Percentiles rank a stretch among this genome's conserved stretches.
Evolutionary conservation across 441 rosid species (phyloP).

Genomic region (Adansonia grandidieri): DNA sequence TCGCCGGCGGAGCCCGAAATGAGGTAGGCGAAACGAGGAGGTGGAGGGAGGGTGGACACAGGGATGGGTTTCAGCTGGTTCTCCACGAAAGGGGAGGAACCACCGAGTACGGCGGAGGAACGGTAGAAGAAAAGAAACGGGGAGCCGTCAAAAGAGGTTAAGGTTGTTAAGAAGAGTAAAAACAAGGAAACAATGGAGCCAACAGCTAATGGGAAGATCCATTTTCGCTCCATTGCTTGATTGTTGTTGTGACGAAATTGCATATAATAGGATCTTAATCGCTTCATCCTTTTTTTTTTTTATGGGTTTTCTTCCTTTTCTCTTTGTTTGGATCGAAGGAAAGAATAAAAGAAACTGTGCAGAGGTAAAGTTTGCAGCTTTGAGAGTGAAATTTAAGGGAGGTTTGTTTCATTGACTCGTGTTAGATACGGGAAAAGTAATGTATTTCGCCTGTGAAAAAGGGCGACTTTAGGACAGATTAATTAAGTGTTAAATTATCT

Average conservation of each 20-base stretch:
- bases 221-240: conserved; percentile 60
- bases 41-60: conserved; percentile 65
- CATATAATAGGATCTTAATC: conserved; percentile 52
- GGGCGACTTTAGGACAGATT: background rate
- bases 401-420: background rate
- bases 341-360: background rate
- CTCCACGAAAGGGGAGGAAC: conserved; percentile 74
- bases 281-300: conserved; percentile 41
- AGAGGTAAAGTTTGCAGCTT: conserved; percentile 14
- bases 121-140: conserved; percentile 65
- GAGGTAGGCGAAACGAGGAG: conserved; percentile 85
- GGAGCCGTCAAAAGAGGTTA: conserved; percentile 57
- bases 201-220: conserved; percentile 78
- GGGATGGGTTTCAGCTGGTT: conserved; percentile 66
- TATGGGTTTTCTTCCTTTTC: background rate
- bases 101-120: conserved; percentile 44
- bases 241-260: conserved; percentile 41
- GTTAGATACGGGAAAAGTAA: background rate
- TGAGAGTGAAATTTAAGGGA: conserved; percentile 16
- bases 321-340: conserved; percentile 5
- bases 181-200: conserved; percentile 68
- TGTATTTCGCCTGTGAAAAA: background rate
- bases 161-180: conserved; percentile 59
- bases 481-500: background rate
- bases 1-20: conserved; percentile 87